Base-by-base conservation (phyloP, 2,329 filamentous ascomycete species). In the Mycosphaerelloides madeirae region DNA sequence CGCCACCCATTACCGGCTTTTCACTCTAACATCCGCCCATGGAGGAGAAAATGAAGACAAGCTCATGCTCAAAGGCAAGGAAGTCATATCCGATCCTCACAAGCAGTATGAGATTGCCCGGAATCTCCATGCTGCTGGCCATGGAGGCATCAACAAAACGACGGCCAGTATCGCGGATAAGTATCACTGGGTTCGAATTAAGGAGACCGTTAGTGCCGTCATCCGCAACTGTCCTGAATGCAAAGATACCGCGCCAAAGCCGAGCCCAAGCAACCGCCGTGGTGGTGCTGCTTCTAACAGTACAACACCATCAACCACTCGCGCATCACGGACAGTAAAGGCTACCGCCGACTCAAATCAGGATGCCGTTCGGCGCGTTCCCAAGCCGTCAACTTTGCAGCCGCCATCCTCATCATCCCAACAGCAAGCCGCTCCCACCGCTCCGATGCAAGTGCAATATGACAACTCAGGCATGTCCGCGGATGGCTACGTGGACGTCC, bases 181-280 rank as follows among this genome's bases (percentile, higher is more conserved):
- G 61, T 96, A 91, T 64, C 93, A 97, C 69, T 98, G 93, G 93
- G 90, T 94, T 37, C 81, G 91, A 49, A 97, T 97, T 71, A 98
- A 97, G 66, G 90, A 96, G 68, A 97, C 91, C 1, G 93, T 96
- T 50, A 93, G 85, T 64, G 83, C 91, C 64, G 90, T 95, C 57
- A 95, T 97, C 67, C 84, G 87, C 58, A 91, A 93, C 59, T 98
- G 93, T 67, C 71, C 78, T 6, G 84, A 95, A 63, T 97, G 91
- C 71, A 95, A 91, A 68, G 88, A 95, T 86, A 71, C 76, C 25
- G 71, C 76, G 3, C 52, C 56, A 13, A 61, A 57, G 35, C 40
- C 48, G n/a, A 28, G 43, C 11, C 41, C 41, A 6, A 38, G 20
- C 36, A 32, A 38, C 2, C 14, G 37, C 4, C 44, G 50, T n/a